Conservation (phyloP, 2,329 filamentous ascomycete species). For the Onygenales sp. region DNA sequence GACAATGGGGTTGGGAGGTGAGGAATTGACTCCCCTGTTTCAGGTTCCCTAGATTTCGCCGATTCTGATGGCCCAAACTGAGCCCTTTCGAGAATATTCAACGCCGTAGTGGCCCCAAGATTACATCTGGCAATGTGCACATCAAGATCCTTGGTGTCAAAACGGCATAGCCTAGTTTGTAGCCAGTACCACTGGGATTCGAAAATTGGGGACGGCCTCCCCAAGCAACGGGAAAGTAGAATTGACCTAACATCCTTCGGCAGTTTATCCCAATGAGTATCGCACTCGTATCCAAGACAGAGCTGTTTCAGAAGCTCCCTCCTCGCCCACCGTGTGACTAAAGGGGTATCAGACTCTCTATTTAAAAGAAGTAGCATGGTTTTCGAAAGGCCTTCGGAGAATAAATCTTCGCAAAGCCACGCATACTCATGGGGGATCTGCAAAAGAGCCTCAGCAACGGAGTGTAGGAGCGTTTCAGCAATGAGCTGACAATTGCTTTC, state of each 20-base stretch:
- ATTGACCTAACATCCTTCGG: conserved; percentile 38
- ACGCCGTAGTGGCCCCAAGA: conserved; percentile 33
- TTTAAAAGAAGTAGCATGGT: conserved; percentile 24
- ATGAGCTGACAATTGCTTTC: conserved; percentile 28
- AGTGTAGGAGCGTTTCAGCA: conserved; percentile 29
- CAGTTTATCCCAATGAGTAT: conserved; percentile 43
- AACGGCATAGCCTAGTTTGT: conserved; percentile 28
- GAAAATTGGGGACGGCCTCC: conserved; percentile 31
- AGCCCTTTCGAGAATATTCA: conserved; percentile 23
- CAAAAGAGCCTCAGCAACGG: conserved; percentile 26
- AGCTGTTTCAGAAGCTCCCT: conserved; percentile 39
- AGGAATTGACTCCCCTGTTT: conserved; percentile 20
- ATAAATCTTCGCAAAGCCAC: conserved; percentile 23
- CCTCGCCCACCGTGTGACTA: conserved; percentile 32
- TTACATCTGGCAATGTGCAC: conserved; percentile 41
- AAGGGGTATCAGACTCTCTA: conserved; percentile 27
- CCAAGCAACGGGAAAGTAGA: conserved; percentile 38
- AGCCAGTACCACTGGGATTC: conserved; percentile 36
- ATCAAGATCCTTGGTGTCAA: conserved; percentile 27
- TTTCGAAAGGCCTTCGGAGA: conserved; percentile 24
- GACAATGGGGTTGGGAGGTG: conserved; percentile 19
- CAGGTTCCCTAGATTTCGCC: conserved; percentile 12
- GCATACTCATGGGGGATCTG: conserved; percentile 29
- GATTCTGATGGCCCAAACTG: conserved; percentile 18
- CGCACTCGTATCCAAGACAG: conserved; percentile 41